Evolutionary conservation across 192 early-diverging fungal species (phyloP).

Genomic region (Coemansia javaensis): DNA sequence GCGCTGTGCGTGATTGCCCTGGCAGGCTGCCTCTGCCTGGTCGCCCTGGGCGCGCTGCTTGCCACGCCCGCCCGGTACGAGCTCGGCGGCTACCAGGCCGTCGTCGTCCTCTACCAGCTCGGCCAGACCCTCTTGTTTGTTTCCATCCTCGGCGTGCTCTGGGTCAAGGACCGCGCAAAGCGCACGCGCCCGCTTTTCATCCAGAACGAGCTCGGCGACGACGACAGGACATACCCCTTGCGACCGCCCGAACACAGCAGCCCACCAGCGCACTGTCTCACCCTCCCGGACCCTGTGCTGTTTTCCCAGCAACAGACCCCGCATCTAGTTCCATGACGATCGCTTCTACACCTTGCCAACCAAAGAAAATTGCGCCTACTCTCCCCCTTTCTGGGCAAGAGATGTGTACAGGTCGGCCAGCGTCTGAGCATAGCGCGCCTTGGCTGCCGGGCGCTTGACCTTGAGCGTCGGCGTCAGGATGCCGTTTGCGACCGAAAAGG

Average conservation of each 20-base stretch:
- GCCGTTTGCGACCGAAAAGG: conserved; percentile 75
- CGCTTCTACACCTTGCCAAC: too few species aligned
- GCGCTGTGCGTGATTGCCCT: conserved; percentile 16
- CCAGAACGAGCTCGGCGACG: conserved; percentile 21
- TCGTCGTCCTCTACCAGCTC: conserved; percentile 14
- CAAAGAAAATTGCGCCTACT: too few species aligned
- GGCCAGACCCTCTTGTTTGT: conserved; percentile 28
- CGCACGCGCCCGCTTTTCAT: conserved; percentile 19
- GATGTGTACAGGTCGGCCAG: conserved; percentile 7
- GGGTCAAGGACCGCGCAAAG: conserved; percentile 30
- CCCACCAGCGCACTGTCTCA: too few species aligned
- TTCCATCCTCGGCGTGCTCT: conserved; percentile 21
- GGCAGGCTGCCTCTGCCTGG: conserved; percentile 20
- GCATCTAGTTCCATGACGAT: too few species aligned
- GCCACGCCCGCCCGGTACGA: conserved; percentile 9
- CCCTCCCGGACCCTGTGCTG: too few species aligned
- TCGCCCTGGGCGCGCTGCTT: conserved; percentile 3
- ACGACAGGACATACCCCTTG: too few species aligned
- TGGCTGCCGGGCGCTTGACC: conserved; percentile 53
- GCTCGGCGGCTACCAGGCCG: conserved; percentile 3
- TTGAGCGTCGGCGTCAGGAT: conserved; percentile 78
- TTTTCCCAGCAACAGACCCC: too few species aligned
- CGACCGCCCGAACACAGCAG: too few species aligned
- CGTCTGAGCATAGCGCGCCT: conserved; percentile 35
- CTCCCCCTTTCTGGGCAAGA: too few species aligned